phyloP scores from a whole-genome alignment of 352 stramenopile species.

The Phytophthora pisi region DNA sequence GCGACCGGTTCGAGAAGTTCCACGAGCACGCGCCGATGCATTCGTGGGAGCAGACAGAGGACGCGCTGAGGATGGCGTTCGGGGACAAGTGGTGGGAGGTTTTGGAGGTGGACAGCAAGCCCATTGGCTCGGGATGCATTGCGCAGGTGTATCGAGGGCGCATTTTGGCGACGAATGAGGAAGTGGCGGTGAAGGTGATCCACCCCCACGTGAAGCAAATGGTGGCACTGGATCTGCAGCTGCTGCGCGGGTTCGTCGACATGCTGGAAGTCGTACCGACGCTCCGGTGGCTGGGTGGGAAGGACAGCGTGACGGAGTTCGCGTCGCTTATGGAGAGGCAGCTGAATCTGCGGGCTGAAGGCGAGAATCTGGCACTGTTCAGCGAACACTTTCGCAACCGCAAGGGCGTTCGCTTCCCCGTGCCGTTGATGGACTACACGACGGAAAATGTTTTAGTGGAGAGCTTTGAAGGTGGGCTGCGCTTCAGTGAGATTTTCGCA shows the following conservation, averaged over 20 bases:
- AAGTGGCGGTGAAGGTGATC: constrained; percentile 93
- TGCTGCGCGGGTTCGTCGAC: constrained; percentile 67
- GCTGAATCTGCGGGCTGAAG: constrained; percentile 92
- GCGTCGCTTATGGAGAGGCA: constrained; percentile 88
- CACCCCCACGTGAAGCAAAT: constrained; percentile 90
- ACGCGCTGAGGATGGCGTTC: constrained; percentile 84
- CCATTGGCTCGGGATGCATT: constrained; percentile 93
- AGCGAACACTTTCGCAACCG: constrained; percentile 72
- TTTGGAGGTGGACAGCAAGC: constrained; percentile 59
- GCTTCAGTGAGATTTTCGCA: constrained; percentile 71
- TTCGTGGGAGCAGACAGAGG: constrained; percentile 87
- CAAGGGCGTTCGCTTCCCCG: constrained; percentile 74
- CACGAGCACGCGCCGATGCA: constrained; percentile 90
- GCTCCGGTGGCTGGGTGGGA: constrained; percentile 73
- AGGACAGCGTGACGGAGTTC: constrained; percentile 88
- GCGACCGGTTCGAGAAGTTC: constrained; percentile 90
- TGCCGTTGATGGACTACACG: constrained; percentile 70
- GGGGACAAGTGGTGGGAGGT: constrained; percentile 76
- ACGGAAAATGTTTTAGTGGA: constrained; percentile 91
- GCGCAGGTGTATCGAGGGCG: constrained; percentile 94
- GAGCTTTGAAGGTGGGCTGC: constrained; percentile 84
- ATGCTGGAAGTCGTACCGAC: constrained; percentile 68
- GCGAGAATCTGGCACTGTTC: constrained; percentile 87
- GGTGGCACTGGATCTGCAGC: constrained; percentile 89
- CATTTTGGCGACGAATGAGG: constrained; percentile 61